Conservation (phyloP, 345 rosid genomes). For the Eutrema yunnanense region DNA sequence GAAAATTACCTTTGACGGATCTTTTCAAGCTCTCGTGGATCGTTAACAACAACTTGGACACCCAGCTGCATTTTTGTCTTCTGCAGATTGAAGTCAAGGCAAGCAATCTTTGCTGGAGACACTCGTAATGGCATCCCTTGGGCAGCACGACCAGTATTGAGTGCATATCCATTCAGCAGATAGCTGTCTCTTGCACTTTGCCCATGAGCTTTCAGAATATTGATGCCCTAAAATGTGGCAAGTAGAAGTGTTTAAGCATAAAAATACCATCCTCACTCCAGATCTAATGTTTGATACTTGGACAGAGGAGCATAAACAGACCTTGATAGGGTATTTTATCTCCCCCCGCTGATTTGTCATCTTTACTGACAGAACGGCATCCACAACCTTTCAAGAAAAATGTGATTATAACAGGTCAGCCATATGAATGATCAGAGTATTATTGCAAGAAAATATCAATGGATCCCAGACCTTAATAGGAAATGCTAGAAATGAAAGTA, state of each 20-base stretch:
- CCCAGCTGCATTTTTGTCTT: slow-evolving; percentile 96
- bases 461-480: background rate
- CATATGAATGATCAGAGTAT: background rate
- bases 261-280: background rate
- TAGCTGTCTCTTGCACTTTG: slow-evolving; percentile 90
- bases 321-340: slow-evolving; percentile 93
- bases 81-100: slow-evolving; percentile 96
- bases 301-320: slow-evolving; percentile 19
- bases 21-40: slow-evolving; percentile 98
- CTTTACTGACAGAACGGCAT: slow-evolving; percentile 77
- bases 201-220: slow-evolving; percentile 92
- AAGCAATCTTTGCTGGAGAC: slow-evolving; percentile 85
- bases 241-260: background rate
- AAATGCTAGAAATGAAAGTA: background rate
- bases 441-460: background rate
- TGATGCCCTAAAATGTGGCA: slow-evolving; percentile 54
- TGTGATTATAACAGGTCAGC: background rate
- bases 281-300: background rate
- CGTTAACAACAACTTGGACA: slow-evolving; percentile 82
- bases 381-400: slow-evolving; percentile 56
- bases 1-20: slow-evolving; percentile 75
- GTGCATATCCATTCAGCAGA: slow-evolving; percentile 86
- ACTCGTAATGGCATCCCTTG: slow-evolving; percentile 97
- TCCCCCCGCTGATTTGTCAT: slow-evolving; percentile 91
- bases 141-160: slow-evolving; percentile 92